A percentile compares a stretch with the other conserved stretches of the same genome.
Conservation (phyloP, 495 filamentous ascomycete species). For the Aspergillus nanangensis region DNA sequence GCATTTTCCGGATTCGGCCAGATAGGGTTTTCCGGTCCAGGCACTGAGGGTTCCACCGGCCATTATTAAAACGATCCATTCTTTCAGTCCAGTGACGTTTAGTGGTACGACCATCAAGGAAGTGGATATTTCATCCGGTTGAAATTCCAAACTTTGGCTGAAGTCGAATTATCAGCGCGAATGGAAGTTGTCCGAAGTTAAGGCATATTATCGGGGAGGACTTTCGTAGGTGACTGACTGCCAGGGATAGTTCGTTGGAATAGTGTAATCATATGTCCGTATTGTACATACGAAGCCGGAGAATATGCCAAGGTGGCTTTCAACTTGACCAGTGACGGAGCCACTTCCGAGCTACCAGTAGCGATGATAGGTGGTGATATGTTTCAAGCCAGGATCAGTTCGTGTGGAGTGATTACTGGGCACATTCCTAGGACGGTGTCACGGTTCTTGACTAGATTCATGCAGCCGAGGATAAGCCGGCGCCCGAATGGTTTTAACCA, state of each 20-base stretch:
- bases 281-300: background rate
- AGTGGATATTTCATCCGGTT: background rate
- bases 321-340: background rate
- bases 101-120: background rate
- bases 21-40: slow-evolving; percentile 23
- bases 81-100: slow-evolving; percentile 3
- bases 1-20: slow-evolving; percentile 16
- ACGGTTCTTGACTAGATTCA: background rate
- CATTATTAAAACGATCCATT: slow-evolving; percentile 3
- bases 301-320: background rate
- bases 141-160: no score
- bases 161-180: no score
- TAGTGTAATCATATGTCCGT: background rate
- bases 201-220: no score
- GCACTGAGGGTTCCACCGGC: slow-evolving; percentile 9
- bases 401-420: background rate
- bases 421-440: background rate
- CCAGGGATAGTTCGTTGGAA: no score
- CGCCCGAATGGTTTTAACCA: background rate
- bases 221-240: no score
- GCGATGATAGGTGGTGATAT: slow-evolving; percentile 1
- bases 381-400: slow-evolving; percentile 1
- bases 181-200: no score
- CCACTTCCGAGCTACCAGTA: background rate
- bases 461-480: slow-evolving; percentile 2